Base-by-base conservation (phyloP, 805 yeast genomes). In the Cyberlindnera euphorbiiphila region DNA sequence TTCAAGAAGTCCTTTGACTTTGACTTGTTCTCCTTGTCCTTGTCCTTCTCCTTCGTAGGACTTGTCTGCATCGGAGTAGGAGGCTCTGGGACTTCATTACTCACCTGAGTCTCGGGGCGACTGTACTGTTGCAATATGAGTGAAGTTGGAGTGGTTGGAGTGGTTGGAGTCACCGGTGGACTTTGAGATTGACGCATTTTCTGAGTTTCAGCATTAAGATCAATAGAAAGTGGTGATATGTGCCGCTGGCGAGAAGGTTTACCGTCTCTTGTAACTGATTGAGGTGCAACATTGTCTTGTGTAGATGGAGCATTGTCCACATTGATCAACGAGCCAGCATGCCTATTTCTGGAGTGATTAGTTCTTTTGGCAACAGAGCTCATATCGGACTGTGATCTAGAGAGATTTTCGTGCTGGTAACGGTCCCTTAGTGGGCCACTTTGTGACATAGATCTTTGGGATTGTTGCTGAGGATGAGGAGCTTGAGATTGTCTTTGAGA, bases 291-390 rank as follows among this genome's bases (percentile, higher is more conserved):
- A 17, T 25, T 13, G 19, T 14, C 17, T 25, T 14, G 15, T 14
- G 29, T 20, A 7, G 12, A 9, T 36, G 25, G 28, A 4, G 36
- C 25, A 25, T 20, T 27, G 34, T 43, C 44, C 29, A 40, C 32
- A 32, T 34, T 43, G 21, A 48, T 56, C 31, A 43, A 29, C 9
- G 53, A 50, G 3, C 57, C 57, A 11, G 53, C 47, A 36, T 64
- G 68, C 41, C 67, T 57, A 39, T 62, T 61, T 37, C 65, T 56
- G 4, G 66, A 50, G 38, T 63, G 68, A 36, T 62, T 62, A 8
- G 56, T 51, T 23, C 41, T 46, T 36, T 46, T 25, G 20, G 35
- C 11, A 2, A 10, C 25, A 29, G 12, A 5, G 16, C 21, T 7
- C 11, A 29, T 36, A 18, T 46, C 48, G 11, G 48, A 43, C 17